Evolutionary conservation across 208 protist species (phyloP).

Genomic region (Novymonas esmeraldas): DNA sequence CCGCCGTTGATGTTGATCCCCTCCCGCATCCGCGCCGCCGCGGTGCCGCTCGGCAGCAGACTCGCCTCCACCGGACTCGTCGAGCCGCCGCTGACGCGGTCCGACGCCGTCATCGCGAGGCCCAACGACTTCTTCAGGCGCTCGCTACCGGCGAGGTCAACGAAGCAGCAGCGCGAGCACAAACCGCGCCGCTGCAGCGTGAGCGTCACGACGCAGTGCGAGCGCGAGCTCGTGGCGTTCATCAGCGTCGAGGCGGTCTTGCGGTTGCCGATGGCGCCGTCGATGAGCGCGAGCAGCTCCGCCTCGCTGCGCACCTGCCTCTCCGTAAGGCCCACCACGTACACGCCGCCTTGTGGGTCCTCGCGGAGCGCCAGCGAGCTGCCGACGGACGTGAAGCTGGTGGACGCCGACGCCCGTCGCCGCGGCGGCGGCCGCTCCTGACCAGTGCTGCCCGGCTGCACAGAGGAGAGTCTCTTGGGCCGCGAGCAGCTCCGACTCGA

Average conservation of each 20-base stretch:
- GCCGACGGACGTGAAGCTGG: neutral
- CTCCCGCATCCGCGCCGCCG: slow-evolving; percentile 86
- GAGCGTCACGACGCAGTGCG: slow-evolving; percentile 94
- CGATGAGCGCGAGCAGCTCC: slow-evolving; percentile 80
- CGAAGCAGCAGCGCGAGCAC: slow-evolving; percentile 86
- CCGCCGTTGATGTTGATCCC: slow-evolving; percentile 94
- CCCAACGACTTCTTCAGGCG: slow-evolving; percentile 83
- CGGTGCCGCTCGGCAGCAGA: slow-evolving; percentile 14
- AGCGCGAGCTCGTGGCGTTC: slow-evolving; percentile 92
- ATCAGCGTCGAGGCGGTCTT: slow-evolving; percentile 93
- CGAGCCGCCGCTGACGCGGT: neutral
- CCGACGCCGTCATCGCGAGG: slow-evolving; percentile 19
- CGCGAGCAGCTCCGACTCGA: neutral
- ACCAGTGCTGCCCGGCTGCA: neutral
- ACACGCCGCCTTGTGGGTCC: slow-evolving; percentile 77
- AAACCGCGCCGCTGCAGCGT: slow-evolving; percentile 64
- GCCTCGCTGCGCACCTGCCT: slow-evolving; percentile 56
- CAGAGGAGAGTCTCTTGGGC: neutral
- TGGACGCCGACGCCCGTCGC: slow-evolving; percentile 3
- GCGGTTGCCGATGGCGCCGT: slow-evolving; percentile 81
- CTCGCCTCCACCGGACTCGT: slow-evolving; percentile 9
- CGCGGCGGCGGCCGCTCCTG: neutral
- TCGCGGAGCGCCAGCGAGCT: slow-evolving; percentile 81
- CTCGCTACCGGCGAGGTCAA: slow-evolving; percentile 96
- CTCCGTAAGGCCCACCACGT: slow-evolving; percentile 81